Base-by-base conservation (phyloP, 208 protist genomes). In the Leishmania gerbilli region DNA sequence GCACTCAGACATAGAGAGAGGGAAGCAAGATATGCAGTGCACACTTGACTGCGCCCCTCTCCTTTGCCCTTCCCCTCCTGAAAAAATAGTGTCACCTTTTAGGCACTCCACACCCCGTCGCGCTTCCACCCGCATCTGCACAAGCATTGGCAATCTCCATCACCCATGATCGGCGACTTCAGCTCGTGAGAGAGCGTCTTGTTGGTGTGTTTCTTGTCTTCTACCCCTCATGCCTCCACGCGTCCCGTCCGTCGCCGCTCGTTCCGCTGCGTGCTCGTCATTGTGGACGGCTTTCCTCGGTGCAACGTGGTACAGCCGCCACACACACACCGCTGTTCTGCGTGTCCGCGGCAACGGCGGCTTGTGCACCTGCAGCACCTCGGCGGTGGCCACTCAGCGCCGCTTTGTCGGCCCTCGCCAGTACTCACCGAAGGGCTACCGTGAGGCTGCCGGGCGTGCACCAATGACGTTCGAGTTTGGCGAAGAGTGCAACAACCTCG, bases 381-480 rank as follows among this genome's bases (percentile, higher is more conserved):
- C 74, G n/a, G 2, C 74, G 27, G 74, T 82, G 67, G 47, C 74
- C 27, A 77, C 65, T 24, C 78, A 77, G 80, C 92, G 45, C 11
- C 91, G 92, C 65, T 89, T 90, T 34, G 78, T 97, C 62, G 94
- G 94, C 0, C 92, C 94, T 2, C 88, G 94, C 1, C 92, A 97
- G 84, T 95, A 96, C 82, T 85, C 93, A 0, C 94, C 94, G 21
- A 94, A 95, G 56, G 94, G 94, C 69, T 94, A 91, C 77, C 91
- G 94, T 49, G 94, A 97, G 83, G 93, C 90, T 15, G 93, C 94
- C 21, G 91, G 88, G 40, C 91, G 92, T 24, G 92, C 89, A 17
- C 94, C 94, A 3, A 97, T 97, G 94, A 92, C 88, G 17, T 92
- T 90, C 77, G 94, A 94, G 75, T 95, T 97, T 74, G 92, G 94